Base-by-base conservation (phyloP, 345 rosid genomes). In the Eucalyptus curtisii region DNA sequence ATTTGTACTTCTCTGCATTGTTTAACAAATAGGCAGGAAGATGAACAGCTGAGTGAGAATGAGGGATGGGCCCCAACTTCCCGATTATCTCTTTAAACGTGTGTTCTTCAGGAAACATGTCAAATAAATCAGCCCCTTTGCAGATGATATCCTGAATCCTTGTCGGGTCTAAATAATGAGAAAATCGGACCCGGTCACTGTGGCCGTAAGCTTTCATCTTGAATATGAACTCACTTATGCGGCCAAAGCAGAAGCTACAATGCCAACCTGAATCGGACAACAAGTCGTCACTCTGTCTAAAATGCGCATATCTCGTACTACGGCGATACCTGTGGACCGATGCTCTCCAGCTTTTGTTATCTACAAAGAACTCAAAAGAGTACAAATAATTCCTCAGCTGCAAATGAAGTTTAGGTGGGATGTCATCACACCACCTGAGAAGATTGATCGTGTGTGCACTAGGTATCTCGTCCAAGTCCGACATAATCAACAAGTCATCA, bases 141-240 rank as follows among this genome's bases (percentile, higher is more conserved):
- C 93, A 92, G 81, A 92, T 92, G 55, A 90, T 76, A 37, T 90
- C 91, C 87, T 92, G 93, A 49, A 92, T 84, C 55, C 93, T 89
- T 45, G 55, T 80, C 4, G 91, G 90, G 64, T 92, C 89, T 53
- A 92, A 57, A 57, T 86, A 92, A 85, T 88, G 90, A 27, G 87
- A 37, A 71, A 90, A 90, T 86, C 93, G 87, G 30, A 92, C 92
- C 61, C 93, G 88, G 25, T 92, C 93, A 20, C 19, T 68, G 85
- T 92, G 93, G 88, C 93, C 90, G 81, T 92, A 92, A n/a, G 93
- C 92, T 66, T 90, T 92, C 92, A 92, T 90, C 92, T 90, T 92
- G 90, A 92, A 92, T 85, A 90, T 86, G 47, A 92, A 92, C 88
- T 90, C 92, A 53, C 89, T 89, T 80, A 92, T 86, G 52, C 30